These are phyloP conservation scores for Scedosporium boydii DNA, from an alignment of 2,329 filamentous ascomycete genomes.

Conservation along the genomic window DNA sequence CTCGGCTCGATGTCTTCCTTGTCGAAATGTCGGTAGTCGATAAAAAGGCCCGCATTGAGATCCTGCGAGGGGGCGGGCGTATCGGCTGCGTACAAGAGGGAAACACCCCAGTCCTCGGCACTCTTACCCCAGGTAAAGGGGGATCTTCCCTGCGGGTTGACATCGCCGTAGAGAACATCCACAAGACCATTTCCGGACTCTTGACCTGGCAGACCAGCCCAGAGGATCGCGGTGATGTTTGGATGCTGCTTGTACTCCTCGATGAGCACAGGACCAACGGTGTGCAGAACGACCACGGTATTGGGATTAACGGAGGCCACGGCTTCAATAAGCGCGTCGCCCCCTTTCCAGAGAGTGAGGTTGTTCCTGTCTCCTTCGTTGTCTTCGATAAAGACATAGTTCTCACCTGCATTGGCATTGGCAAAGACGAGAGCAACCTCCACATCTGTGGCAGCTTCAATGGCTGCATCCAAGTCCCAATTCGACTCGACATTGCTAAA, in stretches of 20 bases:
- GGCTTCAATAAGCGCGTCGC: slow-evolving; percentile 44
- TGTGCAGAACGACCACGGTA: slow-evolving; percentile 58
- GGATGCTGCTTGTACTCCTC: slow-evolving; percentile 55
- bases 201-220: slow-evolving; percentile 67
- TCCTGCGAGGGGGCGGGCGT: neutral
- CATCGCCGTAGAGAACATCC: slow-evolving; percentile 63
- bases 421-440: slow-evolving; percentile 56
- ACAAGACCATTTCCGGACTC: slow-evolving; percentile 67
- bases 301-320: slow-evolving; percentile 50
- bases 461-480: slow-evolving; percentile 42
- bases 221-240: slow-evolving; percentile 60
- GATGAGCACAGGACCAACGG: slow-evolving; percentile 49
- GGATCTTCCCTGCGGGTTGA: slow-evolving; percentile 45
- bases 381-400: slow-evolving; percentile 56
- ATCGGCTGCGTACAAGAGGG: neutral
- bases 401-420: slow-evolving; percentile 64
- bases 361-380: slow-evolving; percentile 57
- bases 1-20: slow-evolving; percentile 57
- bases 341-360: slow-evolving; percentile 54
- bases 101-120: neutral
- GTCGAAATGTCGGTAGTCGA: slow-evolving; percentile 80
- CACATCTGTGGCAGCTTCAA: slow-evolving; percentile 43
- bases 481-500: slow-evolving; percentile 23
- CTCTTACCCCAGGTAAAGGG: slow-evolving; percentile 51
- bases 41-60: slow-evolving; percentile 46